These are phyloP conservation scores for Colletotrichum magnum DNA, from an alignment of 2,329 filamentous ascomycete genomes.

Conservation along the genomic window DNA sequence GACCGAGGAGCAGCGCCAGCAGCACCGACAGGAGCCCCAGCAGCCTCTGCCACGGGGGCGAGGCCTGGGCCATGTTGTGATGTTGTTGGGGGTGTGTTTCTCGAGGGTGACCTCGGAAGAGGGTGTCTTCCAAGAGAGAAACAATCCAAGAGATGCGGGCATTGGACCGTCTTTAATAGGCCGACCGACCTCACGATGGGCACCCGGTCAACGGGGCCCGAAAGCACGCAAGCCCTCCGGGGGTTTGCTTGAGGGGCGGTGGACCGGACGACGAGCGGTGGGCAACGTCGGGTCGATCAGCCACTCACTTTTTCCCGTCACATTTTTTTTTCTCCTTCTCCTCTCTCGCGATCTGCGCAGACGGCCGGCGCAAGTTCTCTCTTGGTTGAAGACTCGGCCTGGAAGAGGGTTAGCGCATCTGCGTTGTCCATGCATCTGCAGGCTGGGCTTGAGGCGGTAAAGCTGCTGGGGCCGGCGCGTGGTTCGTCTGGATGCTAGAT, in stretches of 20 bases:
- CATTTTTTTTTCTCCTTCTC: constrained; percentile 1
- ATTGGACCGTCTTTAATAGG: constrained; percentile 35
- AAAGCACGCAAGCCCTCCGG: not conserved
- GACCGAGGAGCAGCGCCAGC: constrained; percentile 35
- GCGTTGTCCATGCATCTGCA: constrained; percentile 22
- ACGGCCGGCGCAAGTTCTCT: constrained; percentile 4
- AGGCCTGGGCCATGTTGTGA: constrained; percentile 36
- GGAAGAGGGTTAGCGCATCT: constrained; percentile 23
- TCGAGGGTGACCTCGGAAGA: constrained; percentile 40
- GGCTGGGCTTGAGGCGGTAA: constrained; percentile 35
- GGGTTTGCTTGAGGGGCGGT: not conserved
- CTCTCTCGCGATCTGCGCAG: constrained; percentile 7
- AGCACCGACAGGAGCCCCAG: constrained; percentile 38
- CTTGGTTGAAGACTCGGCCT: constrained; percentile 23
- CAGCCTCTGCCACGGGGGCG: constrained; percentile 39
- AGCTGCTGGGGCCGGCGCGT: constrained; percentile 2
- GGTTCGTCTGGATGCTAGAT: constrained; percentile 23
- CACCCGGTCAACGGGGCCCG: constrained; percentile 27
- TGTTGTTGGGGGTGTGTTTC: constrained; percentile 14
- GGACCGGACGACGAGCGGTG: constrained; percentile 29
- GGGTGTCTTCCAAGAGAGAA: constrained; percentile 35
- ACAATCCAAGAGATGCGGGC: constrained; percentile 12
- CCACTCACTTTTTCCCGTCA: constrained; percentile 18
- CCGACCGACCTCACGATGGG: not conserved
- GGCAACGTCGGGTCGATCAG: constrained; percentile 15